Conservation (phyloP, 345 rosid species). For the Eucalyptus sp. region DNA sequence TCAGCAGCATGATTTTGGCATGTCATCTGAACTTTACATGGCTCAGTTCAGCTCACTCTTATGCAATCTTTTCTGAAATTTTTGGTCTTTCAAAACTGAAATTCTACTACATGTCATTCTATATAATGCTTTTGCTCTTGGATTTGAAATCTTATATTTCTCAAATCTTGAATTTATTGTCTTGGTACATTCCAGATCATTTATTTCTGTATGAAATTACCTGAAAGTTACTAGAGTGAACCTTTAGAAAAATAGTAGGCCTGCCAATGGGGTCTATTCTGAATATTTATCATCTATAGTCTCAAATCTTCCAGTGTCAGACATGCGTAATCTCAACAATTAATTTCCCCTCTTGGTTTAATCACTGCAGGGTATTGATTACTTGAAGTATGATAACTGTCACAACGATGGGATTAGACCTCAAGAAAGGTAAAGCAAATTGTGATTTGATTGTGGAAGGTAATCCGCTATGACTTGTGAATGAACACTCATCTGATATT, state of each 20-base stretch:
- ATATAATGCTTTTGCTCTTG: neutral
- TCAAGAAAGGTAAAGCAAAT: conserved; percentile 2
- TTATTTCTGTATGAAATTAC: neutral
- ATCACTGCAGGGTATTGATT: conserved; percentile 20
- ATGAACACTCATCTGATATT: neutral
- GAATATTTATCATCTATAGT: neutral
- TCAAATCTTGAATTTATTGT: neutral
- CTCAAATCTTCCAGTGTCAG: neutral
- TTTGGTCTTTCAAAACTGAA: neutral
- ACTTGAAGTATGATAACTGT: conserved; percentile 28
- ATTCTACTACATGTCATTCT: neutral
- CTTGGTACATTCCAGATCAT: neutral
- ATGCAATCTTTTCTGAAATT: neutral
- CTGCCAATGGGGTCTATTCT: neutral
- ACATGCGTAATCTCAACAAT: neutral
- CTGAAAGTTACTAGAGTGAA: neutral
- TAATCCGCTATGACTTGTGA: neutral
- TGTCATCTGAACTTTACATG: neutral
- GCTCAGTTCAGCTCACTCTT: neutral
- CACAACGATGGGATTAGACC: conserved; percentile 10
- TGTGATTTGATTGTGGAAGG: neutral
- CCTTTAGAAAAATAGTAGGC: neutral
- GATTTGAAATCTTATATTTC: neutral
- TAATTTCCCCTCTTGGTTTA: neutral
- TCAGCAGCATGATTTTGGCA: neutral